Evolutionary conservation across 305 asterid species (phyloP).

Genomic region (Plantago coronopus): DNA sequence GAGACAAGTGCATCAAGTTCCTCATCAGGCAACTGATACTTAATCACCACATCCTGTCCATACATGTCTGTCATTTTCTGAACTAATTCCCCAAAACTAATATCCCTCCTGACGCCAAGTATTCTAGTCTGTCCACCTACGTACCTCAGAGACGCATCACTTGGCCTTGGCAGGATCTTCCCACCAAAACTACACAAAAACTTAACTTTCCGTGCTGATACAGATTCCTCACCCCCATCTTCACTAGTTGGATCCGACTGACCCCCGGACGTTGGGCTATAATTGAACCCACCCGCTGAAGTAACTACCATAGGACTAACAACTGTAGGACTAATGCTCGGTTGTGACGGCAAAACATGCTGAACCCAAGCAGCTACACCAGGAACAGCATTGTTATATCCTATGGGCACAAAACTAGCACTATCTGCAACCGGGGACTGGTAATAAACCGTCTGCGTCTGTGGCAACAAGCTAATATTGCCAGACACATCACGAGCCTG

Average conservation of each 20-base stretch:
- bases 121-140: conserved; percentile 98
- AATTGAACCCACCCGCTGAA: conserved; percentile 31
- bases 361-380: conserved; percentile 51
- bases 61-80: conserved; percentile 57
- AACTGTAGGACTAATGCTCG: conserved; percentile 26
- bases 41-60: conserved; percentile 59
- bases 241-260: conserved; percentile 55
- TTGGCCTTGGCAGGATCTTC: conserved; percentile 80
- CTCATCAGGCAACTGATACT: conserved; percentile 96
- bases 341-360: conserved; percentile 38
- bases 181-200: conserved; percentile 96
- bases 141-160: conserved; percentile 82
- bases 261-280: conserved; percentile 27
- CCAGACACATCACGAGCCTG: conserved; percentile 36
- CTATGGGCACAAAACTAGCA: conserved; percentile 49
- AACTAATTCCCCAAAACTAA: conserved; percentile 52
- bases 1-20: conserved; percentile 95
- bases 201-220: conserved; percentile 67
- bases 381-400: conserved; percentile 41
- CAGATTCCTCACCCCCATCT: conserved; percentile 67
- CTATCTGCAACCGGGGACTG: neutral
- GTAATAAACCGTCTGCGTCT: conserved; percentile 26
- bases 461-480: conserved; percentile 37
- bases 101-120: conserved; percentile 62
- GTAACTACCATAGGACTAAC: conserved; percentile 27